Percentiles rank a stretch among this genome's conserved stretches.
Evolutionary conservation across 164 flowering plant species (phyloP).

Genomic region (Brasenia schreberi): DNA sequence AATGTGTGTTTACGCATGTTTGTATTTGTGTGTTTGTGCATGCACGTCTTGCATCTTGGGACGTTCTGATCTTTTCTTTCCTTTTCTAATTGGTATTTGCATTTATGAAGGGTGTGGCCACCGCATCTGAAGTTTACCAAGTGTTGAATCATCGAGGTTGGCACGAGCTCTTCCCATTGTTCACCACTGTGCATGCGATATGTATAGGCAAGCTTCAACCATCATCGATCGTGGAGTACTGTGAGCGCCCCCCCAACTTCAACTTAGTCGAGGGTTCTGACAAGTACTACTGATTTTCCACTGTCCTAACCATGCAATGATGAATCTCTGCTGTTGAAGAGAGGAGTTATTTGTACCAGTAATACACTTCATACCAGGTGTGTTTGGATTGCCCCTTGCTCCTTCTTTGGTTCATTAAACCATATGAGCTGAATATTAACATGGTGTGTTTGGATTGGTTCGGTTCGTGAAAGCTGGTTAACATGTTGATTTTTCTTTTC

Average conservation of each 20-base stretch:
- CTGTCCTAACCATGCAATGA: background rate
- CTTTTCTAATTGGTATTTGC: background rate
- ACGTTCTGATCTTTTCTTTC: background rate
- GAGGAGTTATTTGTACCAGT: no score
- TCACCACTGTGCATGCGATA: constrained; percentile 77
- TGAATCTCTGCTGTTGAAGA: background rate
- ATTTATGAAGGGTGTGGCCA: constrained; percentile 68
- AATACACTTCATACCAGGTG: no score
- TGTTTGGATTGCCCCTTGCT: no score
- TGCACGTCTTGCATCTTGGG: background rate
- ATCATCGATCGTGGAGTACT: constrained; percentile 64
- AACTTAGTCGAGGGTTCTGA: constrained; percentile 20
- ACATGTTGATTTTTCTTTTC: no score
- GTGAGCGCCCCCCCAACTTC: constrained; percentile 30
- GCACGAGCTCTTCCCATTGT: constrained; percentile 79
- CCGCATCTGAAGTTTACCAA: constrained; percentile 83
- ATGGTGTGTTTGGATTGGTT: no score
- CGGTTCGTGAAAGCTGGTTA: no score
- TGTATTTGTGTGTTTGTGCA: background rate
- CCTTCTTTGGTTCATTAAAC: no score
- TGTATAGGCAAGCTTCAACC: constrained; percentile 63
- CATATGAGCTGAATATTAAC: no score
- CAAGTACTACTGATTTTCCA: constrained; percentile 6
- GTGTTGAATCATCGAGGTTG: constrained; percentile 71
- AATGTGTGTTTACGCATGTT: background rate